Evolutionary conservation across 176 grass and related monocot species (phyloP).

Genomic region (Dendrocalamus sinicus): DNA sequence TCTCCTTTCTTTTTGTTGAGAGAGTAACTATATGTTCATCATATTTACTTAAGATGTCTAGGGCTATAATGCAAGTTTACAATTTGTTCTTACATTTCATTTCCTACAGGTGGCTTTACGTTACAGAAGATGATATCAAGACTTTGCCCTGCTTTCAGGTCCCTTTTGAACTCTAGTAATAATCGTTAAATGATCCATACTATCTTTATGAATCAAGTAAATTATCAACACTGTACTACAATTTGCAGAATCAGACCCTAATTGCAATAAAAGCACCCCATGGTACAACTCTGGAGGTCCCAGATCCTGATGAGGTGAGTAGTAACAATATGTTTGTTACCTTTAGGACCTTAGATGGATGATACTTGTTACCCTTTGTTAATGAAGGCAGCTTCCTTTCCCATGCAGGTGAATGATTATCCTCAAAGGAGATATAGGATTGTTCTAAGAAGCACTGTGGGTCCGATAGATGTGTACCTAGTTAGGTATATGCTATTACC

Average conservation of each 20-base stretch:
- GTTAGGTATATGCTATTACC: constrained; percentile 63
- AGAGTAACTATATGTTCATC: constrained; percentile 23
- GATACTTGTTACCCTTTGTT: constrained; percentile 12
- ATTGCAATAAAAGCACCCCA: constrained; percentile 93
- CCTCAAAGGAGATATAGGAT: constrained; percentile 88
- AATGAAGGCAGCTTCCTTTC: constrained; percentile 6
- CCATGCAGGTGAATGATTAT: constrained; percentile 68
- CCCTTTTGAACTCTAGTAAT: constrained; percentile 27
- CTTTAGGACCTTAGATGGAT: neutral
- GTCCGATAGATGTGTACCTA: constrained; percentile 87
- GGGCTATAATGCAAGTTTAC: neutral
- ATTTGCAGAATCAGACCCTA: constrained; percentile 79
- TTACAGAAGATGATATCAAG: constrained; percentile 92
- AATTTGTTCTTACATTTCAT: constrained; percentile 15
- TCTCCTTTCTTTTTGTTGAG: neutral
- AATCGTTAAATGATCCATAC: constrained; percentile 6
- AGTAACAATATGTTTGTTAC: constrained; percentile 32
- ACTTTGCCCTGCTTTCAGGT: constrained; percentile 86
- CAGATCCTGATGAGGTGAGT: constrained; percentile 83
- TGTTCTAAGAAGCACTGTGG: constrained; percentile 90
- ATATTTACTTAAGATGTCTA: constrained; percentile 1
- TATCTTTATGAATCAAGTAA: constrained; percentile 24
- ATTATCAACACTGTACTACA: neutral
- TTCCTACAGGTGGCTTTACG: constrained; percentile 74
- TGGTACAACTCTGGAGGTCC: constrained; percentile 94